Evolutionary conservation across 2,329 filamentous ascomycete species (phyloP).

Genomic region (Pseudocercospora eumusae): DNA sequence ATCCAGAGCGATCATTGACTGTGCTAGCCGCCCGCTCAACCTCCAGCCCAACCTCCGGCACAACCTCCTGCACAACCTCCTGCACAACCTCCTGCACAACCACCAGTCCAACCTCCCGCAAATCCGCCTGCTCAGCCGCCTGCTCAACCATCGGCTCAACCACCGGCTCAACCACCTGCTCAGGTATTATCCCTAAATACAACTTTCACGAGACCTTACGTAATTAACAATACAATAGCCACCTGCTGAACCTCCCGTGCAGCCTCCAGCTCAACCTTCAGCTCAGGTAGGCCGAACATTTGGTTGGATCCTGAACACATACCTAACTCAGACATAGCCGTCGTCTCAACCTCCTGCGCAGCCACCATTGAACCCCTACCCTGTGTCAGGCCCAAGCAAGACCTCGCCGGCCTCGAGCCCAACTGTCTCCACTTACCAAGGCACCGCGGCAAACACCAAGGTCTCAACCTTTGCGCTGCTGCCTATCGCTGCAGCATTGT

Average conservation of each 20-base stretch:
- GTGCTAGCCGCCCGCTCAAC: not conserved
- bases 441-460: conserved; percentile 12
- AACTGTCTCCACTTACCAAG: conserved; percentile 5
- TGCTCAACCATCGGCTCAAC: not conserved
- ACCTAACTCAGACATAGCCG: not conserved
- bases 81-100: not conserved
- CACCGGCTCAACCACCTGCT: not conserved
- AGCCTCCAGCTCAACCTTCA: not conserved
- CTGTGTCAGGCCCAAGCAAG: conserved; percentile 2
- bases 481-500: conserved; percentile 12
- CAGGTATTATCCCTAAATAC: not conserved
- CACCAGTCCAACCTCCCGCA: not conserved
- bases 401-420: conserved; percentile 12
- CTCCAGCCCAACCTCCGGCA: not conserved
- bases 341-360: not conserved
- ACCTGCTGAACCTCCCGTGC: not conserved
- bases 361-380: conserved; percentile 6
- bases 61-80: not conserved
- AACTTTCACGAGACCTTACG: not conserved
- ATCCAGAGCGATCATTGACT: not conserved
- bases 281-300: not conserved
- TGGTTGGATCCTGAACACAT: not conserved
- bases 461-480: conserved; percentile 15
- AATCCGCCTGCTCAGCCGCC: not conserved
- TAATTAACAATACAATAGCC: not conserved